Percentiles rank a stretch among this genome's conserved stretches.
Conservation (phyloP, 768 basidiomycete genomes). For the Amanita muscaria region DNA sequence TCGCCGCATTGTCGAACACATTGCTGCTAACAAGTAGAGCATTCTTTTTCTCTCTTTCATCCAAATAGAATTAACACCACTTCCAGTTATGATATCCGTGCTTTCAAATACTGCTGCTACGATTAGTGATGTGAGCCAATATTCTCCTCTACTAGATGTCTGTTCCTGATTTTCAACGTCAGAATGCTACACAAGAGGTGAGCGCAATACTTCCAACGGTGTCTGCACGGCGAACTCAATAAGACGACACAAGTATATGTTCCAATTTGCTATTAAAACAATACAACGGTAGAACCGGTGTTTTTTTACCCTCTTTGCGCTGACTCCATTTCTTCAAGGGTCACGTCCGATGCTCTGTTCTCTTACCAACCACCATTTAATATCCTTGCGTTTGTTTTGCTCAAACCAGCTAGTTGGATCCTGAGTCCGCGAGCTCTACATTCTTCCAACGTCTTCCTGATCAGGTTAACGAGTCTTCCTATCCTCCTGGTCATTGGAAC, state of each 20-base stretch:
- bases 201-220: slow-evolving; percentile 5
- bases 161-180: not conserved
- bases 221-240: slow-evolving; percentile 22
- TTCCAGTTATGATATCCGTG: slow-evolving; percentile 72
- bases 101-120: slow-evolving; percentile 83
- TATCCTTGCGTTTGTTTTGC: slow-evolving; percentile 66
- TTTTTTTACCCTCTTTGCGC: not conserved
- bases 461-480: slow-evolving; percentile 78
- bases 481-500: slow-evolving; percentile 65
- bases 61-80: not conserved
- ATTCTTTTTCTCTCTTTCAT: not conserved
- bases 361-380: slow-evolving; percentile 92
- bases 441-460: slow-evolving; percentile 75
- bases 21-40: slow-evolving; percentile 72
- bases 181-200: slow-evolving; percentile 45
- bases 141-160: not conserved
- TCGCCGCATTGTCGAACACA: slow-evolving; percentile 73
- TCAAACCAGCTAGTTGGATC: slow-evolving; percentile 72
- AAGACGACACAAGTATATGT: slow-evolving; percentile 60
- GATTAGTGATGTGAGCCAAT: slow-evolving; percentile 51
- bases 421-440: slow-evolving; percentile 75
- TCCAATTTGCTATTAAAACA: slow-evolving; percentile 79
- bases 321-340: slow-evolving; percentile 31
- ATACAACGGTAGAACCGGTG: slow-evolving; percentile 65
- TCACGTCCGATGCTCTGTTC: slow-evolving; percentile 85